Evolutionary conservation across 2,329 filamentous ascomycete species (phyloP), one percentile per base, ranked within the genome.

Genomic region (Apiospora marii): DNA sequence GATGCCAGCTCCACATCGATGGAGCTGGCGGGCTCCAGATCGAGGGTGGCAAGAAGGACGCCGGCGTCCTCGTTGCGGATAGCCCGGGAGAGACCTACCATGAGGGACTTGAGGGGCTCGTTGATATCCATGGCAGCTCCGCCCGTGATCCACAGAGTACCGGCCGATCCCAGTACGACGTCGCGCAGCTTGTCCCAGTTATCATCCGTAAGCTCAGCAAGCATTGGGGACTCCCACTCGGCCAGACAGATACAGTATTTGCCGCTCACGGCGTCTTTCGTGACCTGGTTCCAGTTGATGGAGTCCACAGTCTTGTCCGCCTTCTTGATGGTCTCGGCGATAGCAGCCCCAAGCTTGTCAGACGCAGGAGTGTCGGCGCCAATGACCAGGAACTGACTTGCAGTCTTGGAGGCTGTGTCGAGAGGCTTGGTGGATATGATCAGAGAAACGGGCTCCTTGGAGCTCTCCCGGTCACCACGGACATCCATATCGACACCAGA

Each of bases 401-500:
- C 58, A 13, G 58, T 3, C 58, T 64, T 37, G 4, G 58, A 64
- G 10, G 19, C 19, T 41, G 19, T 41, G 34, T 22, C n/a, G 34
- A 41, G 8, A 24, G 58, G 30, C 58, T 64, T 64, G 19, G 58
- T 64, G 30, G 58, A 64, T 34, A 64, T 64, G 8, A 64, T 64
- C 10, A 64, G 12, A 24, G 58, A 64, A 41, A 64, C 58, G 19
- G 58, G 58, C 34, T 64, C 58, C 58, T 41, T 64, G 19, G 58
- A 64, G 4, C 24, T 34, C 30, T 64, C 58, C 1, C 58, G 58
- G 22, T 64, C 58, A 1, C 58, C 16, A 74, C 14, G 69, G 75
- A 71, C 27, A 71, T 76, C 49, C 72, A 71, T 70, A 44, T 48
- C 74, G 2, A 51, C 68, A 10, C 71, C 71, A 4, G 68, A 51